Evolutionary conservation across 768 basidiomycete species (phyloP), one percentile per base, ranked within the genome.

Genomic region (Kwoniella heveanensis): DNA sequence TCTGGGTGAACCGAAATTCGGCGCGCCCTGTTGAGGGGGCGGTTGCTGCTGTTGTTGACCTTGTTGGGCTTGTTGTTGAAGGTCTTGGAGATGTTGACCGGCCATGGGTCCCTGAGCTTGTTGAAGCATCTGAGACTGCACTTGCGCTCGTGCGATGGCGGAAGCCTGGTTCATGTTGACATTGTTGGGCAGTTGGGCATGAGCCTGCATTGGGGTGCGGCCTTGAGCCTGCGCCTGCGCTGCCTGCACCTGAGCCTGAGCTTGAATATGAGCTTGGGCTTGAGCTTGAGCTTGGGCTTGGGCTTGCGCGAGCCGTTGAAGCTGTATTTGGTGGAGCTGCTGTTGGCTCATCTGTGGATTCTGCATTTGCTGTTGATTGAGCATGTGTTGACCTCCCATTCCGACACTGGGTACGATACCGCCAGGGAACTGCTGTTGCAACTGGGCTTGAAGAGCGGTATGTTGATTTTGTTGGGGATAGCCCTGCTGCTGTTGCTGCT

Each of bases 401-500:
- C 39, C 37, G 50, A 64, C n/a, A n/a, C 36, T 29, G 24, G 49
- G 46, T n/a, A 59, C 50, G 25, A 55, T 26, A 27, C 57, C 37
- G 25, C 44, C 24, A 26, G 61, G 55, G 52, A 66, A 65, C 53
- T 69, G 68, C 26, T 66, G 65, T 53, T 59, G 54, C 47, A 65
- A 37, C 57, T 64, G 66, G n/a, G 51, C 36, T 37, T 54, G 51
- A n/a, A 62, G 32, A 22, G 52, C 60, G 5, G 59, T 24, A 37
- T 60, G 59, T 47, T 44, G 52, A 48, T 53, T 53, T 39, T 63
- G 60, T 17, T 51, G 49, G 24, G 52, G 24, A 44, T 24, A 39
- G 26, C 46, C 60, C 48, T 61, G 57, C 47, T 57, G 57, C 52
- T 71, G 70, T 32, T 71, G 64, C 25, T 68, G 68, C 32, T 66